Evolutionary conservation across 2,329 filamentous ascomycete genomes (phyloP).

Genomic region (Diaporthe longicolla): DNA sequence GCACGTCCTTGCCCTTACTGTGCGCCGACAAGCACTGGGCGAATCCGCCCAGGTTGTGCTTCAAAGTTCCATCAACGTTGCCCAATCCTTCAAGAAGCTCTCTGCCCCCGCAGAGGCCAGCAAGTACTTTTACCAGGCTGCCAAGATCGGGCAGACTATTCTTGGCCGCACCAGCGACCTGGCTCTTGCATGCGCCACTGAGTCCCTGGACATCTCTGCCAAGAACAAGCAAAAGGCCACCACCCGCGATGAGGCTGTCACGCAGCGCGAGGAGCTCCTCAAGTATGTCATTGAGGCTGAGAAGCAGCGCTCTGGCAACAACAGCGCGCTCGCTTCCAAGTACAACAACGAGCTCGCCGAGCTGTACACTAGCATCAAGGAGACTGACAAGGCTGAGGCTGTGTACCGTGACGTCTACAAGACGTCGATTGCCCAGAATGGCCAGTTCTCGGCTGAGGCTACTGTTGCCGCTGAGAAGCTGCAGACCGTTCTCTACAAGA

Average conservation of each 20-base stretch:
- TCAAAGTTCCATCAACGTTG: slow-evolving; percentile 41
- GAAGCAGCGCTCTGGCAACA: slow-evolving; percentile 42
- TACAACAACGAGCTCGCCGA: slow-evolving; percentile 44
- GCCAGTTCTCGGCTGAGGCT: slow-evolving; percentile 40
- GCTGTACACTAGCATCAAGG: slow-evolving; percentile 43
- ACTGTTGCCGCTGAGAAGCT: slow-evolving; percentile 42
- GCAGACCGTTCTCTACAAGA: slow-evolving; percentile 42
- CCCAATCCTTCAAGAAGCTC: slow-evolving; percentile 41
- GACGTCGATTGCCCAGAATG: slow-evolving; percentile 39
- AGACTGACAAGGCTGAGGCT: slow-evolving; percentile 42
- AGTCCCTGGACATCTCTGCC: slow-evolving; percentile 40
- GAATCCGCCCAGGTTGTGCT: slow-evolving; percentile 40
- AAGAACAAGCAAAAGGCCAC: slow-evolving; percentile 40
- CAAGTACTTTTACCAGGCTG: slow-evolving; percentile 42
- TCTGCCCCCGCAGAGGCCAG: slow-evolving; percentile 41
- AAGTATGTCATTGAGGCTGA: slow-evolving; percentile 43
- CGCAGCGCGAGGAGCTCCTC: slow-evolving; percentile 44
- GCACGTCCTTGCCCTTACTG: slow-evolving; percentile 38
- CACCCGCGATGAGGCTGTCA: slow-evolving; percentile 39
- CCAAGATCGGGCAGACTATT: slow-evolving; percentile 41
- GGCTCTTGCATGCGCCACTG: slow-evolving; percentile 39
- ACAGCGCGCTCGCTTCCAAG: slow-evolving; percentile 41
- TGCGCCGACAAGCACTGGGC: slow-evolving; percentile 37
- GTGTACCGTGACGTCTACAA: slow-evolving; percentile 43
- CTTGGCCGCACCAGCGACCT: slow-evolving; percentile 41